A percentile compares a stretch with the other conserved stretches of the same genome.
Conservation (phyloP, 2,329 filamentous ascomycete species). For the Lachnellula subtilissima region DNA sequence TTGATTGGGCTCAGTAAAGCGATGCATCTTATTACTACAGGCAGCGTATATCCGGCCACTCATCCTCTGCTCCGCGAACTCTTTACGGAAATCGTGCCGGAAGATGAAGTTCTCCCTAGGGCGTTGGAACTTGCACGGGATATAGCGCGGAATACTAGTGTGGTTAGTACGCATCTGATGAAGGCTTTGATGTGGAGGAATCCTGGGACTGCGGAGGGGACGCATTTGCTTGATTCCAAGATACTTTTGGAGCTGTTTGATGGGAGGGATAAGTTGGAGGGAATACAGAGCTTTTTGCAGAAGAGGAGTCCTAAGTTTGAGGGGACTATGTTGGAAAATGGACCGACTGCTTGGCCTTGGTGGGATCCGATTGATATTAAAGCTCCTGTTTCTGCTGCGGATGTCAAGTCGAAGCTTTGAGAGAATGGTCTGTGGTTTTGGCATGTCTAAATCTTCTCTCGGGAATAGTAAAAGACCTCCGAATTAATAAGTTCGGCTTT, state of each 20-base stretch:
- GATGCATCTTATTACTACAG: constrained; percentile 63
- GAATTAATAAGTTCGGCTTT: too few species aligned
- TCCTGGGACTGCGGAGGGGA: constrained; percentile 56
- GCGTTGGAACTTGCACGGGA: constrained; percentile 64
- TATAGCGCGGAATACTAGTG: constrained; percentile 61
- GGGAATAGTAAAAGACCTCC: not conserved
- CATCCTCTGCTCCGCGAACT: constrained; percentile 52
- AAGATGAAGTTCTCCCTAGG: constrained; percentile 56
- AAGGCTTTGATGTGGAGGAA: constrained; percentile 65
- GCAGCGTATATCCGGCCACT: constrained; percentile 50
- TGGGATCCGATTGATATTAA: constrained; percentile 48
- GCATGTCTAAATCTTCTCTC: not conserved
- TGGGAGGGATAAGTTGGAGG: constrained; percentile 53
- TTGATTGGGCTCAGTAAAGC: constrained; percentile 62
- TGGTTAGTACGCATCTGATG: constrained; percentile 61
- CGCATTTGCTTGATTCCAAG: constrained; percentile 64
- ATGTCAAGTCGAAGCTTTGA: constrained; percentile 17
- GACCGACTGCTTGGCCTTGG: constrained; percentile 54
- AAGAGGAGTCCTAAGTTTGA: constrained; percentile 54
- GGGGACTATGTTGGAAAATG: constrained; percentile 51
- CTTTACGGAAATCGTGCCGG: constrained; percentile 61
- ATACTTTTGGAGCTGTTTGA: constrained; percentile 58
- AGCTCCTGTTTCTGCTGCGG: constrained; percentile 24
- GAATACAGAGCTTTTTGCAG: constrained; percentile 55
- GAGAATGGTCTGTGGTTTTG: not conserved